Evolutionary conservation across 23 red algal genomes (phyloP).

Genomic region (Gracilaria gracilis): DNA sequence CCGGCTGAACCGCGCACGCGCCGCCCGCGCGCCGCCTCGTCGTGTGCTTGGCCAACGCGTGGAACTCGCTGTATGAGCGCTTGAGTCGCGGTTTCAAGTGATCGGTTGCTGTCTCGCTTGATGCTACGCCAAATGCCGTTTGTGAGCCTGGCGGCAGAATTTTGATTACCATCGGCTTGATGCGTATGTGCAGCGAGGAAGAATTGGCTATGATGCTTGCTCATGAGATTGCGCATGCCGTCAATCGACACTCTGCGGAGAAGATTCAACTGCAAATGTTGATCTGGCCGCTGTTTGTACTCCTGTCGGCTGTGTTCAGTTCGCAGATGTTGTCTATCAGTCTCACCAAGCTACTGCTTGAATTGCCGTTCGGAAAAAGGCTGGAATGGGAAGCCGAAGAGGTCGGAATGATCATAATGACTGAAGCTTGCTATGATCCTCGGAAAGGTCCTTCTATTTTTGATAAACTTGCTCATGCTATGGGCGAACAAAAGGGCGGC

Average conservation of each 20-base stretch:
- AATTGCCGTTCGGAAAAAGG: conserved; percentile 78
- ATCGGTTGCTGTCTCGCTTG: conserved; percentile 81
- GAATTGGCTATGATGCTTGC: conserved; percentile 85
- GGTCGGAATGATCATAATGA: conserved; percentile 84
- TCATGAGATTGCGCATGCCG: conserved; percentile 95
- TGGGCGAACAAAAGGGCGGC: conserved; percentile 18
- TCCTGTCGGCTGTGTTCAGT: conserved; percentile 73
- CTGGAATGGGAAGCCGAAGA: conserved; percentile 93
- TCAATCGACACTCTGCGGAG: conserved; percentile 90
- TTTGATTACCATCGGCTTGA: conserved; percentile 82
- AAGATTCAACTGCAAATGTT: conserved; percentile 79
- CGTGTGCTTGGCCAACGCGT: conserved; percentile 61
- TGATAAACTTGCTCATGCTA: conserved; percentile 53
- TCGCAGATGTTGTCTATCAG: conserved; percentile 57
- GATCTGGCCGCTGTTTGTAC: conserved; percentile 57
- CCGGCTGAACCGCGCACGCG: conserved; percentile 34
- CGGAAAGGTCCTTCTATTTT: conserved; percentile 78
- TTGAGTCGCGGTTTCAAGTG: conserved; percentile 75
- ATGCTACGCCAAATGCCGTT: conserved; percentile 85
- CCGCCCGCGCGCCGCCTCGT: conserved; percentile 60
- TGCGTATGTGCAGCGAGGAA: conserved; percentile 74
- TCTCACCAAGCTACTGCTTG: conserved; percentile 66
- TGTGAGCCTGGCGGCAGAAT: conserved; percentile 95
- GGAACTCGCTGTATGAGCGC: conserved; percentile 42
- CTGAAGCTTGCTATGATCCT: conserved; percentile 91